phyloP scores from a whole-genome alignment of 73 alveolate species.

The Uronychia setigera region DNA sequence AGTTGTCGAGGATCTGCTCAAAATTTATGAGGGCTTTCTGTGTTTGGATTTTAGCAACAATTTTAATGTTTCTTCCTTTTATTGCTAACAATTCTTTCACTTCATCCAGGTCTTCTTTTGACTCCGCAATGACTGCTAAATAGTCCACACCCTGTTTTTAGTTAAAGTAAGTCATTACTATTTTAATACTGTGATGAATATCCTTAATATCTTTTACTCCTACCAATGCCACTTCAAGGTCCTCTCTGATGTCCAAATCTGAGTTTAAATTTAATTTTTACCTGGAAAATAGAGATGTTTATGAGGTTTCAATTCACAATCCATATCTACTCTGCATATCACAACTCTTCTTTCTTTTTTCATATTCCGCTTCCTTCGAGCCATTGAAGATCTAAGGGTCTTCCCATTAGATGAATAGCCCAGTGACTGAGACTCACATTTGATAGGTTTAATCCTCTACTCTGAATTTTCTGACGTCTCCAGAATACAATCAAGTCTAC shows the following conservation, averaged over 20 bases:
- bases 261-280: too few species aligned
- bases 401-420: not conserved
- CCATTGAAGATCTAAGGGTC: not conserved
- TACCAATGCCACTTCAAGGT: not conserved
- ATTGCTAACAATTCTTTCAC: not conserved
- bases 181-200: not conserved
- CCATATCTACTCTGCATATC: slow-evolving; percentile 13
- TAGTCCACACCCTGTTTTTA: not conserved
- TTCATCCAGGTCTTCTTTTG: not conserved
- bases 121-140: slow-evolving; percentile 1
- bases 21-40: slow-evolving; percentile 9
- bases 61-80: slow-evolving; percentile 1
- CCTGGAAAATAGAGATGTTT: slow-evolving; percentile 6
- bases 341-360: slow-evolving; percentile 3
- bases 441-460: too few species aligned
- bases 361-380: not conserved
- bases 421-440: not conserved
- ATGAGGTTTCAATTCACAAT: not conserved
- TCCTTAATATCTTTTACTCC: slow-evolving; percentile 8
- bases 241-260: not conserved
- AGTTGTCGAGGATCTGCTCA: slow-evolving; percentile 10
- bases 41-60: slow-evolving; percentile 8
- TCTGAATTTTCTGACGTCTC: not conserved
- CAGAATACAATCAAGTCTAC: too few species aligned
- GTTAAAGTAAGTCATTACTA: not conserved